Evolutionary conservation across 2,329 filamentous ascomycete species (phyloP), one percentile per base, ranked within the genome.

Genomic region (Cladophialophora bantiana): DNA sequence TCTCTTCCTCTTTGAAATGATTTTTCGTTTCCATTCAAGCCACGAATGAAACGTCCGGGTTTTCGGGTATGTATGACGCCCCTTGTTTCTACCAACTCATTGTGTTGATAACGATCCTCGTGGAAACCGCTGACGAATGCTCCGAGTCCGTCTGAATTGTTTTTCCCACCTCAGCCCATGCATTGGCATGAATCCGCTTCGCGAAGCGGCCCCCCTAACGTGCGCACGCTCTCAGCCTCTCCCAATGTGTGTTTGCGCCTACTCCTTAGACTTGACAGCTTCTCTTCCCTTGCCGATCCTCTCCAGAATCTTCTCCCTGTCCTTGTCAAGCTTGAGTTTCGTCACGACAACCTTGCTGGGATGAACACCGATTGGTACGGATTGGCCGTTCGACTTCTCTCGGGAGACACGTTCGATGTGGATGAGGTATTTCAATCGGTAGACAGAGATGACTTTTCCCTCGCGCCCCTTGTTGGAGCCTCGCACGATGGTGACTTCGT

Each of bases 331-430:
- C 91, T 98, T 97, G 83, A 98, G 89, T 89, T 97, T 97, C 86
- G 90, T 97, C 87, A 99, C 91, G 86, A 97, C 90, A 76, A 97
- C 93, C 85, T 98, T 98, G 85, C 91, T 96, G 78, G 95, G 90
- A 85, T 94, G 91, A 84, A 99, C 90, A 83, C 93, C 93, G 80
- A 98, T 87, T 73, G 94, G 94, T 65, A 98, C 94, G 81, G 89
- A 91, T 87, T 97, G 94, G 84, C 95, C 94, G 82, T 93, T 95
- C 82, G 89, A 91, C 91, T 99, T 99, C 84, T 99, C 95, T 81
- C 94, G 93, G 83, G 90, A 90, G 81, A 99, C 90, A 78, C 94
- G 93, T 89, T 97, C 94, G 83, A 99, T 83, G 89, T 98, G 94
- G 81, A 99, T 90, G 80, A 93, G 88, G 85, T 95, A 99, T 86